Evolutionary conservation across 345 rosid genomes (phyloP), one percentile per base, ranked within the genome.

Genomic region (Trapa bicornis): DNA sequence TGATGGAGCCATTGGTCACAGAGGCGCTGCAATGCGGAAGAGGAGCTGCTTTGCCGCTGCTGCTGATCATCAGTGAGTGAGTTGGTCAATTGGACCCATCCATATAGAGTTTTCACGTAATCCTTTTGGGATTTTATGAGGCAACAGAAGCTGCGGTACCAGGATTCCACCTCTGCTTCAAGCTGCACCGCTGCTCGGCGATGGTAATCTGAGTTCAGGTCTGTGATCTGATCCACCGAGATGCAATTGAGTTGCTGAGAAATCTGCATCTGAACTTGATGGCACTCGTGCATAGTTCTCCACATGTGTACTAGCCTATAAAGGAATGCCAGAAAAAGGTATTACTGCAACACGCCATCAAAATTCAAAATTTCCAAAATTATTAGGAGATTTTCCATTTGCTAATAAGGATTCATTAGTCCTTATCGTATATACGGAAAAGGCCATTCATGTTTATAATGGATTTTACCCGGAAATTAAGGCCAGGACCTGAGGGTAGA

Each of bases 111-210:
- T 76, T 74, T 81, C 68, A 84, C 83, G 42, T 89, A 92, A 37
- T 84, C 96, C 62, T 70, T 79, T 72, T 92, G 95, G 65, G 82
- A 83, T 65, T 69, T 83, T 48, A 76, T 47, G 47, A 92, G 87
- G 69, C 72, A 82, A 83, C 96, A 86, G 81, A 89, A 92, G 84
- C 86, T 86, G 71, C 71, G 60, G 71, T 83, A 79, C 96, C 97
- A 92, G 74, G 81, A 75, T 62, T 77, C 77, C 65, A 88, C 85
- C 86, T 89, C 98, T 2, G 80, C 64, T 79, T 84, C 85, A 64
- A 92, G 93, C 80, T 93, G 96, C 68, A 77, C 76, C 37, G 87
- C 86, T 14, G 98, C 98, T 47, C 76, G 85, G 48, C 80, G 88
- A 77, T 82, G 96, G 78, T 75, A 77, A 67, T 85, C 92, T 5